Evolutionary conservation across 805 yeast species (phyloP).

Genomic region (Zygoascus ofunaensis): DNA sequence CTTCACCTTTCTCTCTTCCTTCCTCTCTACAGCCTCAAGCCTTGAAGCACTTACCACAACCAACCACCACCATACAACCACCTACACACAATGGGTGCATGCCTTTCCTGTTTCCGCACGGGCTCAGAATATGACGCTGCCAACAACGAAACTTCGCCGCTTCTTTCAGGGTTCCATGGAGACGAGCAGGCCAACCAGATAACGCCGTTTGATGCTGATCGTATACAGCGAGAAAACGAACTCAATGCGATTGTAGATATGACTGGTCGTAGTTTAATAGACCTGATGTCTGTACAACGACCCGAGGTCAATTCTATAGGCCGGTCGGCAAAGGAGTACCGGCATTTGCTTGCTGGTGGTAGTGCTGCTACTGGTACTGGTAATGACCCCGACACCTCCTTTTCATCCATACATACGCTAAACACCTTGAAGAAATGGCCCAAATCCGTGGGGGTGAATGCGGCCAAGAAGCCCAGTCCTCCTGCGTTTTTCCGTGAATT

Average conservation of each 20-base stretch:
- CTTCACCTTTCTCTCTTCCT: neutral
- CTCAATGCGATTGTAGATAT: slow-evolving; percentile 14
- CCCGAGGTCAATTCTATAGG: slow-evolving; percentile 14
- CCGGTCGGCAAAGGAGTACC: slow-evolving; percentile 11
- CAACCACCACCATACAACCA: too few relatives aligned
- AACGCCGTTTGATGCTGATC: neutral
- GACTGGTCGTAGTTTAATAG: slow-evolving; percentile 16
- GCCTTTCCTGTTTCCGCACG: slow-evolving; percentile 14
- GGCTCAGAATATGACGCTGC: slow-evolving; percentile 6
- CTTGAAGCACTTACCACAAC: neutral
- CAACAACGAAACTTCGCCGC: slow-evolving; percentile 6
- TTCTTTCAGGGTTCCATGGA: neutral
- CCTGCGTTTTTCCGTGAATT: slow-evolving; percentile 14
- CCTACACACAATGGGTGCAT: slow-evolving; percentile 13
- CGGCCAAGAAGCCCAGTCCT: neutral
- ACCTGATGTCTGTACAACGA: slow-evolving; percentile 15
- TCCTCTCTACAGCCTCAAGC: neutral
- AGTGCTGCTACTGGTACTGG: too few relatives aligned
- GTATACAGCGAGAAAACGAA: slow-evolving; percentile 12
- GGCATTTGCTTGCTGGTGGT: slow-evolving; percentile 7
- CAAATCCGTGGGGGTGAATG: neutral
- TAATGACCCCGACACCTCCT: neutral
- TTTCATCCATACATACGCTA: neutral
- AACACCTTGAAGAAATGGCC: neutral
- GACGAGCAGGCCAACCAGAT: neutral